Conservation (phyloP, 1,139 yeast species). For the Meyerozyma smithsonii region DNA sequence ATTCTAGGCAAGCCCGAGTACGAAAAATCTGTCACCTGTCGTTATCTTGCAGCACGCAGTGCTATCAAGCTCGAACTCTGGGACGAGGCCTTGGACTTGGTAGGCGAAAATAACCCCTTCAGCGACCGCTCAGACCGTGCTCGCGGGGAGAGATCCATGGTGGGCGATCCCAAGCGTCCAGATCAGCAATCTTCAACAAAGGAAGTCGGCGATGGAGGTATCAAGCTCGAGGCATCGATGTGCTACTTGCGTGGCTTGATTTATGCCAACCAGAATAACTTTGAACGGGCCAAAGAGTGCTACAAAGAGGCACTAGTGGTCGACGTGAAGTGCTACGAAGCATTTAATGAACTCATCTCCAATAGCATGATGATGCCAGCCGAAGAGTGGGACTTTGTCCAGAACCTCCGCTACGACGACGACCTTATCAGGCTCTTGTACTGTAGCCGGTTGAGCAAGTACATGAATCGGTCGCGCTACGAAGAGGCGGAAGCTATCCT, state of each 20-base stretch:
- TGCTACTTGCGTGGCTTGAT: slow-evolving; percentile 82
- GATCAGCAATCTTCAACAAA: not conserved
- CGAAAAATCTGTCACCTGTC: slow-evolving; percentile 59
- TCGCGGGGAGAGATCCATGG: slow-evolving; percentile 29
- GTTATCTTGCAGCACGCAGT: slow-evolving; percentile 78
- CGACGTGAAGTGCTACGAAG: slow-evolving; percentile 92
- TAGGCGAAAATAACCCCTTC: slow-evolving; percentile 84
- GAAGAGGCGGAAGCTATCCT: slow-evolving; percentile 65
- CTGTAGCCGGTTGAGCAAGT: slow-evolving; percentile 71
- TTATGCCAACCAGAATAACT: slow-evolving; percentile 77
- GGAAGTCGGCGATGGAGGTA: slow-evolving; percentile 59
- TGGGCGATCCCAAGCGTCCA: not conserved
- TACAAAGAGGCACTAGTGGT: slow-evolving; percentile 82
- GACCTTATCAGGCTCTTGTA: slow-evolving; percentile 76
- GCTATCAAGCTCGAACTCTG: slow-evolving; percentile 67
- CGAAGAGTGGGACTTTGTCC: slow-evolving; percentile 83
- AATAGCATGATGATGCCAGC: slow-evolving; percentile 76
- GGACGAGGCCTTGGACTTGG: slow-evolving; percentile 85
- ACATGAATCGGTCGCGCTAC: slow-evolving; percentile 54
- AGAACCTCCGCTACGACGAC: slow-evolving; percentile 67
- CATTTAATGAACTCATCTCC: slow-evolving; percentile 72
- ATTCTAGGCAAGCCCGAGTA: slow-evolving; percentile 38
- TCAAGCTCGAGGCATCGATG: slow-evolving; percentile 81
- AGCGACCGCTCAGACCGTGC: slow-evolving; percentile 29
- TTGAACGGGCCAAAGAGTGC: slow-evolving; percentile 82